These are phyloP conservation scores for Lasiodiplodia sp. DNA, from an alignment of 2,329 filamentous ascomycete genomes.

Conservation along the genomic window DNA sequence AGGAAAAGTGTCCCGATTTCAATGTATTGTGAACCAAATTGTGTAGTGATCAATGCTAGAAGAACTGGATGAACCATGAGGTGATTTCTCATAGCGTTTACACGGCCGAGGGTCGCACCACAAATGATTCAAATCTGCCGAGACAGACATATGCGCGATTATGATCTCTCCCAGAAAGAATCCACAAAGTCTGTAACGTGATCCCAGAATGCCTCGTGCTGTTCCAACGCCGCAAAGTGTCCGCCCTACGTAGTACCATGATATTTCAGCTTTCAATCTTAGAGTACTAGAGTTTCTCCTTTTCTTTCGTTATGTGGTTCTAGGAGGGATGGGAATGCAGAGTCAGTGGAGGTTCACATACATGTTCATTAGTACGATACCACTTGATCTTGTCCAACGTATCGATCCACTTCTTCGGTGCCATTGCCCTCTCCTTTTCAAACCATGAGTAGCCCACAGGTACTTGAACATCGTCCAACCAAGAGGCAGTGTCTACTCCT, in stretches of 20 bases:
- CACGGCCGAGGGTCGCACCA: too few species aligned
- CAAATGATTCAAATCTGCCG: too few species aligned
- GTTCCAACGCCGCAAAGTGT: conserved; percentile 62
- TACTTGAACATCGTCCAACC: conserved; percentile 37
- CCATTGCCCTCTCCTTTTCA: conserved; percentile 50
- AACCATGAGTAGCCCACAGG: conserved; percentile 55
- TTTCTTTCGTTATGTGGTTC: too few species aligned
- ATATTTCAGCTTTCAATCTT: too few species aligned
- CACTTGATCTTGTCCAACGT: conserved; percentile 49
- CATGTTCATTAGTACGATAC: conserved; percentile 34
- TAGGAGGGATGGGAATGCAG: neutral
- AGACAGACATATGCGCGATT: too few species aligned
- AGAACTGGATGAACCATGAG: too few species aligned
- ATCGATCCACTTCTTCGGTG: conserved; percentile 47
- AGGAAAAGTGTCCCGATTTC: too few species aligned
- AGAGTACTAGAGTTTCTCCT: too few species aligned
- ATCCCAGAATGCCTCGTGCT: conserved; percentile 49
- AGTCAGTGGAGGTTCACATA: conserved; percentile 32
- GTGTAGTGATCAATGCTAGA: too few species aligned
- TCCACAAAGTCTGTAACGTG: conserved; percentile 57
- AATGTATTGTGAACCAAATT: too few species aligned
- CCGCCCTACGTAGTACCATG: conserved; percentile 55
- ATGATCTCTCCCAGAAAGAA: conserved; percentile 40
- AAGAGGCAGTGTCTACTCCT: neutral
- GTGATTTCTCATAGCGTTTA: too few species aligned